Base-by-base conservation (phyloP, 805 yeast species). In the Dipodascopsis uninucleata region DNA sequence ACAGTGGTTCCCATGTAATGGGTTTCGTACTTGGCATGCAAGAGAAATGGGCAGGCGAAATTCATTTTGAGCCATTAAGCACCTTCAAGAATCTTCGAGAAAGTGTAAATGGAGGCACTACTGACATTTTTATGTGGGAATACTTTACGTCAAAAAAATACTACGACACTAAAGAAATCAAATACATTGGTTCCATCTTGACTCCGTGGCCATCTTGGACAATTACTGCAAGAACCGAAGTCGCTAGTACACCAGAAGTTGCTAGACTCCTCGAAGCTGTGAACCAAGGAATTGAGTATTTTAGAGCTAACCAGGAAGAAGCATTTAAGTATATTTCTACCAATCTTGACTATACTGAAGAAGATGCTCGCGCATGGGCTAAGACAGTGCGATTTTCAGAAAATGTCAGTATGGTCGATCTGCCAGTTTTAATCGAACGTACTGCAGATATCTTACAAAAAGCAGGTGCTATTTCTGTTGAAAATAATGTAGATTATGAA, bases 181-280 rank as follows among this genome's bases (percentile, higher is more conserved):
- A 83, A 66, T 71, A 76, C 55, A 79, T 88, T 49, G 97, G 95
- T 12, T 85, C 84, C 54, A 87, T 88, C 45, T 85, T 83, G 66
- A 88, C 97, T 0, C 97, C 97, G 16, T 45, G 97, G 97, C 90
- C 96, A 8, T 84, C 95, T 1, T 88, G 96, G 96, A 89, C 86
- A 12, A 72, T 87, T 38, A 77, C 79, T 17, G 78, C 78, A 4
- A 64, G 72, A 41, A 59, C 67, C 12, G 68, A 66, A n/a, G 55
- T 73, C 4, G 21, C 22, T 14, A 14, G 14, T 38, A 10, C 28
- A 32, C 9, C 16, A 22, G 14, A 8, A 14, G n/a, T 40, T 40
- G 43, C 47, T 2, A 56, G 55, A 2, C 81, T 87, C 48, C 52
- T 79, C 38, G 56, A 61, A 1, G 81, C 80, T 1, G 67, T 87